Conservation (phyloP, 2,329 filamentous ascomycete genomes). For the Cyphellophora europaea region DNA sequence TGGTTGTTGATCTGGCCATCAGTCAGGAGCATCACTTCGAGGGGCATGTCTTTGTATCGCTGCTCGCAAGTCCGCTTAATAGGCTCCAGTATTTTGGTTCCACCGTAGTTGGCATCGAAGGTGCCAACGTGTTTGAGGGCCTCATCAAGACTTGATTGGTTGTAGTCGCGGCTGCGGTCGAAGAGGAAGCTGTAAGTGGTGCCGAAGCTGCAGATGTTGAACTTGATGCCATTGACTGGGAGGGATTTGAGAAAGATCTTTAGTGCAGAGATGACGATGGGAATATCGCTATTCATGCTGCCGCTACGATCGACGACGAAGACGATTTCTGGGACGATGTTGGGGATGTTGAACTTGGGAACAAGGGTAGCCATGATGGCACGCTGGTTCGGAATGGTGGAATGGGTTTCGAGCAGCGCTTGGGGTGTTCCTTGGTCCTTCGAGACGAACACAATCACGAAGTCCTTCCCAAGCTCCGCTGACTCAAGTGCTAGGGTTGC, state of each 20-base stretch:
- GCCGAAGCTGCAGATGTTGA: constrained; percentile 2
- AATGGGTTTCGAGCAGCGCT: constrained; percentile 58
- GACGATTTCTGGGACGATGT: constrained; percentile 52
- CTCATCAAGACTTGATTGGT: constrained; percentile 32
- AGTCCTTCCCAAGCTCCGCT: constrained; percentile 52
- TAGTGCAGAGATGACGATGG: constrained; percentile 39
- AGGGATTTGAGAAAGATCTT: constrained; percentile 50
- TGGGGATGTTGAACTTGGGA: constrained; percentile 56
- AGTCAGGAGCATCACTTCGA: constrained; percentile 48
- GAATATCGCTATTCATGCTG: constrained; percentile 44
- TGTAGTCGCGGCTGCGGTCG: constrained; percentile 37
- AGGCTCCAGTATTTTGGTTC: constrained; percentile 43
- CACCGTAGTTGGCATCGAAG: constrained; percentile 41
- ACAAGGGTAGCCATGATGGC: constrained; percentile 64
- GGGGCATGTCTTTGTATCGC: constrained; percentile 35
- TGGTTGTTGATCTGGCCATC: constrained; percentile 48
- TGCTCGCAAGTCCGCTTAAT: constrained; percentile 26
- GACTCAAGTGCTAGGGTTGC: constrained; percentile 48
- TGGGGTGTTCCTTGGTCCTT: constrained; percentile 52
- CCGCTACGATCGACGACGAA: constrained; percentile 66
- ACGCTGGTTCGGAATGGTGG: constrained; percentile 49
- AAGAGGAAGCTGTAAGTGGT: constrained; percentile 21
- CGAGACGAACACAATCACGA: constrained; percentile 55
- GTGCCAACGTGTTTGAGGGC: constrained; percentile 34
- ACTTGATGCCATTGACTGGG: constrained; percentile 22